These are phyloP conservation scores for Arbutus unedo DNA, from an alignment of 148 eudicot genomes.

Conservation along the genomic window DNA sequence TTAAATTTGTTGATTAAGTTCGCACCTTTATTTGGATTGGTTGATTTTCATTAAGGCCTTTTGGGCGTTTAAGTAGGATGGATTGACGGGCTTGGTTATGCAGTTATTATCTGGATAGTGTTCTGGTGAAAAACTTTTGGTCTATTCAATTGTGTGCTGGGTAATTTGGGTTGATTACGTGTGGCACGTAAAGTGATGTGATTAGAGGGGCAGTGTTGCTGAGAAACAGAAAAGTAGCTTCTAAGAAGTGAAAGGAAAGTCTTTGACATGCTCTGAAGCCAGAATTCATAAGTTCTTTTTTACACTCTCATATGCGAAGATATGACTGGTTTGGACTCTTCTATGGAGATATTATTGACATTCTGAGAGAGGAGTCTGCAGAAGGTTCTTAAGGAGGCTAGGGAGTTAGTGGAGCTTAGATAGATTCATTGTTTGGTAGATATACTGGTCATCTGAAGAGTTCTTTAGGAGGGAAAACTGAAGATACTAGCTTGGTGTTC, in stretches of 20 bases:
- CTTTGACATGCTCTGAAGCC: not conserved
- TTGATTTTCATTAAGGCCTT: not conserved
- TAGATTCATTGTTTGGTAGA: no score
- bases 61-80: not conserved
- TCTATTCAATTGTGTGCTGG: not conserved
- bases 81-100: not conserved
- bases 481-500: no score
- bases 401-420: no score
- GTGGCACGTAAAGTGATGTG: not conserved
- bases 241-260: not conserved
- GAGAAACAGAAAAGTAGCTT: slow-evolving; percentile 1
- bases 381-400: no score
- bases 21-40: not conserved
- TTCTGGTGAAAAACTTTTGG: not conserved
- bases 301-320: not conserved
- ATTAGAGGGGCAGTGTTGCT: not conserved
- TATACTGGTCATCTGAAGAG: no score
- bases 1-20: not conserved
- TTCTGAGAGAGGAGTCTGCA: not conserved
- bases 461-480: no score
- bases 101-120: not conserved
- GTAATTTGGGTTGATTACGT: not conserved
- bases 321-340: not conserved
- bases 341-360: not conserved
- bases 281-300: not conserved